Conservation (phyloP, 371 early-diverging fungal genomes). For the Sanchytrium tribonematis region DNA sequence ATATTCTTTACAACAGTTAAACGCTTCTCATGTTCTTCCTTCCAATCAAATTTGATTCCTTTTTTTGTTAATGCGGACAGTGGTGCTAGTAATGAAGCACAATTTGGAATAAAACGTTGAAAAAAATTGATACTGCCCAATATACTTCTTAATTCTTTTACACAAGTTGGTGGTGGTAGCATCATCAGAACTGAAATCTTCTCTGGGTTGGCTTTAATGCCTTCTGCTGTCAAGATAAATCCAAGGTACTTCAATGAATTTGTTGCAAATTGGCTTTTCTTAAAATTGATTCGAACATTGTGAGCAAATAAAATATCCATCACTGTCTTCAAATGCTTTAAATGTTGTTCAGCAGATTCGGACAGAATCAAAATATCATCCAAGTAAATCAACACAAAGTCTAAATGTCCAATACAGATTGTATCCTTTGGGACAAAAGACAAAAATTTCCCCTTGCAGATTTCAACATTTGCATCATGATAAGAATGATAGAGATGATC, state of each 20-base stretch:
- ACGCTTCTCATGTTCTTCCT: constrained; percentile 5
- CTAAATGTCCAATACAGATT: no score
- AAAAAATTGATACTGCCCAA: constrained; percentile 23
- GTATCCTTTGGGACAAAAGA: no score
- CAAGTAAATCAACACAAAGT: constrained; percentile 10
- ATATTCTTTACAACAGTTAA: constrained; percentile 7
- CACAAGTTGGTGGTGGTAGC: constrained; percentile 12
- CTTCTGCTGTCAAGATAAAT: constrained; percentile 8
- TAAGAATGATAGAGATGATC: no score
- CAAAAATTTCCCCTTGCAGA: no score
- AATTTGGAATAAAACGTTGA: constrained; percentile 18
- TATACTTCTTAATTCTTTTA: constrained; percentile 17
- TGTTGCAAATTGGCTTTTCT: neutral
- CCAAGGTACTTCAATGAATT: constrained; percentile 17
- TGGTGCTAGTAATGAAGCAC: constrained; percentile 13
- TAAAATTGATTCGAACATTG: neutral
- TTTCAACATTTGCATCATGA: no score
- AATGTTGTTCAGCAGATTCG: neutral
- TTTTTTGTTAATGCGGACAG: constrained; percentile 14
- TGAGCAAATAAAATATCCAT: neutral
- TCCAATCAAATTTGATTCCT: constrained; percentile 13
- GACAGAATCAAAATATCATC: constrained; percentile 19
- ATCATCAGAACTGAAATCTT: constrained; percentile 13
- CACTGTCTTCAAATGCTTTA: neutral
- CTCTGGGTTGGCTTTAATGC: constrained; percentile 9